Conservation (phyloP, 2,329 filamentous ascomycete genomes). For the Xylaria digitata region DNA sequence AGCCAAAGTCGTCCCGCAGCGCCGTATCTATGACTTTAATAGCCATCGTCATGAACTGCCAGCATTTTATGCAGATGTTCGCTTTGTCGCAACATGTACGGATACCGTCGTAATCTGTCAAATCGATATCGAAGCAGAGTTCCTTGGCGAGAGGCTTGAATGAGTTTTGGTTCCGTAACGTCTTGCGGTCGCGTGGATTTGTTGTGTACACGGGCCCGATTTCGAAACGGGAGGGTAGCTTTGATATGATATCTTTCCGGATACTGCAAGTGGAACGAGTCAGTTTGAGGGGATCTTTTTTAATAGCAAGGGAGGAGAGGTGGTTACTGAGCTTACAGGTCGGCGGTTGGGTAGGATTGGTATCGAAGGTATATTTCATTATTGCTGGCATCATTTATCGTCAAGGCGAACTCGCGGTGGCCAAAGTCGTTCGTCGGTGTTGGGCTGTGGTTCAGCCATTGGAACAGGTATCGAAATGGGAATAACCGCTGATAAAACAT, state of each 20-base stretch:
- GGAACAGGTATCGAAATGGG: constrained; percentile 92
- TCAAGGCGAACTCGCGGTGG: constrained; percentile 96
- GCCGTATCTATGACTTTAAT: constrained; percentile 92
- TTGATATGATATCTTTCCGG: constrained; percentile 88
- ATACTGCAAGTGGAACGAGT: constrained; percentile 63
- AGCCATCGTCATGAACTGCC: constrained; percentile 97
- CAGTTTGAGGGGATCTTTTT: constrained; percentile 8
- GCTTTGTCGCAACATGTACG: constrained; percentile 94
- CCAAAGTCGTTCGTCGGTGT: constrained; percentile 87
- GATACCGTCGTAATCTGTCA: constrained; percentile 98
- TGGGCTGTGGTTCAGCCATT: constrained; percentile 96
- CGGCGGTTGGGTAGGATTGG: constrained; percentile 71
- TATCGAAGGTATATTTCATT: constrained; percentile 89
- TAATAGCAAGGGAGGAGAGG: neutral
- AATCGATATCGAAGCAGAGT: constrained; percentile 98
- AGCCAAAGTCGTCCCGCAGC: constrained; percentile 93
- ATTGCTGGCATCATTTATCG: constrained; percentile 72
- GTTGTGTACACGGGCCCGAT: constrained; percentile 97
- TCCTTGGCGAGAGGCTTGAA: constrained; percentile 94
- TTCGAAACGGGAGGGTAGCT: constrained; percentile 94
- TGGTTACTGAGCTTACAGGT: constrained; percentile 57
- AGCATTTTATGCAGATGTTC: constrained; percentile 93
- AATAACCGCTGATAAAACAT: constrained; percentile 97
- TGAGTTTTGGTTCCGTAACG: constrained; percentile 76
- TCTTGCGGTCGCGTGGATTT: constrained; percentile 94